Conservation (phyloP, 1,284 basidiomycete genomes). For the Puccinia horiana region DNA sequence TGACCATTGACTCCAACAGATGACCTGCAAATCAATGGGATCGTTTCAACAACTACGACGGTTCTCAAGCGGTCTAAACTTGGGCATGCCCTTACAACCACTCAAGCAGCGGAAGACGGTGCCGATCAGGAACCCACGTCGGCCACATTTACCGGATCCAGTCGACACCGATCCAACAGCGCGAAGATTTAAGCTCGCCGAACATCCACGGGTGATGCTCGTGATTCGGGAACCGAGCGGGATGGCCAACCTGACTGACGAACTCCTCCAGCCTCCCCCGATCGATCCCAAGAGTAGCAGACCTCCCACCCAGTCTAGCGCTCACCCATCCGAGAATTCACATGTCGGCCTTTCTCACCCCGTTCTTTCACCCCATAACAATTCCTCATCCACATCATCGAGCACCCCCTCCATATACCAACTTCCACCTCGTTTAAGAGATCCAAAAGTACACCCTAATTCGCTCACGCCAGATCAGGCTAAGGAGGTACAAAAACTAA, state of each 20-base stretch:
- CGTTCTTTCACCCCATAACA: neutral
- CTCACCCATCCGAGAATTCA: neutral
- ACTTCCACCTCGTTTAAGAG: slow-evolving; percentile 9
- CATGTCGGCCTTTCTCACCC: neutral
- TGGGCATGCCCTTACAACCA: slow-evolving; percentile 19
- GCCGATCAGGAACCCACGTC: slow-evolving; percentile 21
- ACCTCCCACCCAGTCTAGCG: neutral
- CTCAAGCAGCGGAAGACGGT: slow-evolving; percentile 33
- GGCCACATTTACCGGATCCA: slow-evolving; percentile 34
- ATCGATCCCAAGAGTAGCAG: neutral
- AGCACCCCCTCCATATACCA: neutral
- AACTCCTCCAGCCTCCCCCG: neutral
- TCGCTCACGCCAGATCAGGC: slow-evolving; percentile 19
- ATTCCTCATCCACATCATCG: neutral
- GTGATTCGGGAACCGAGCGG: slow-evolving; percentile 32
- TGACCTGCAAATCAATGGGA: neutral
- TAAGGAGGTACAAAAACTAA: neutral
- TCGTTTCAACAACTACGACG: neutral
- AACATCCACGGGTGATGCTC: slow-evolving; percentile 22
- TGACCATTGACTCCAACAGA: neutral
- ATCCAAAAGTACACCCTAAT: neutral
- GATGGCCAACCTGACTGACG: neutral
- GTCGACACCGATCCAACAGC: slow-evolving; percentile 3
- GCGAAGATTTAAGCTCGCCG: slow-evolving; percentile 8
- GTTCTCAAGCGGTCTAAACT: neutral